These are phyloP conservation scores for Neurospora sp. DNA, from an alignment of 495 filamentous ascomycete species.

Conservation along the genomic window DNA sequence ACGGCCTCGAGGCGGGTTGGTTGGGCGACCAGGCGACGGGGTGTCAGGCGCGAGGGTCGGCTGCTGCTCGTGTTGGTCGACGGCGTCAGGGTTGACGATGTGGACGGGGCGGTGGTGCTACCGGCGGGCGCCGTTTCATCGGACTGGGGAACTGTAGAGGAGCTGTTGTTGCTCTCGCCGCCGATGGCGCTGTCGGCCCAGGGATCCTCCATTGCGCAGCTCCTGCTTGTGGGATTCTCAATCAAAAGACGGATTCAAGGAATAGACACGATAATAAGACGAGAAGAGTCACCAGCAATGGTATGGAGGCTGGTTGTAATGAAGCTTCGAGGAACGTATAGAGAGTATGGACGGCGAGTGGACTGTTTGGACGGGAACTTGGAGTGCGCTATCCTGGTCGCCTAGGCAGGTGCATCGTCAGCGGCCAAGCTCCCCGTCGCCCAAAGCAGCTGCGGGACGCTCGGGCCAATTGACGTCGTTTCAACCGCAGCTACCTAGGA, in stretches of 20 bases:
- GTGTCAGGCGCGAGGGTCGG: slow-evolving; percentile 34
- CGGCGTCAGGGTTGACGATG: slow-evolving; percentile 19
- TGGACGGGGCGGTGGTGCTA: slow-evolving; percentile 1
- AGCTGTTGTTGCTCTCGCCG: slow-evolving; percentile 2
- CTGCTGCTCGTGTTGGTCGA: slow-evolving; percentile 30
- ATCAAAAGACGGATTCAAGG: not conserved
- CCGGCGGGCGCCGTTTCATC: not conserved
- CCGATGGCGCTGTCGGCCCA: slow-evolving; percentile 25
- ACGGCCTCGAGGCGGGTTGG: slow-evolving; percentile 78
- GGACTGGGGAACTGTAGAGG: not conserved
- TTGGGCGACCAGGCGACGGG: slow-evolving; percentile 69
- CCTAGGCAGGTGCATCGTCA: not conserved
- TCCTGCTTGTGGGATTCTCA: not conserved
- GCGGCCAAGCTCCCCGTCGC: not conserved
- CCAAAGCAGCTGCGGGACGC: not conserved
- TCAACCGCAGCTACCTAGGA: not conserved
- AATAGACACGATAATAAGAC: not conserved
- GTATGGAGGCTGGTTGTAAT: not conserved
- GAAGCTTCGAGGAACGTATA: not conserved
- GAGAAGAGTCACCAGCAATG: not conserved
- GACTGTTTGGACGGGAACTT: not conserved
- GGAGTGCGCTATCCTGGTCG: not conserved
- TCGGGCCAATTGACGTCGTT: not conserved
- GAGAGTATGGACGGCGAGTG: not conserved
- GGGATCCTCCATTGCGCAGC: slow-evolving; percentile 24